Conservation (phyloP, 192 early-diverging fungal genomes). For the Backusella parvicylindrica region DNA sequence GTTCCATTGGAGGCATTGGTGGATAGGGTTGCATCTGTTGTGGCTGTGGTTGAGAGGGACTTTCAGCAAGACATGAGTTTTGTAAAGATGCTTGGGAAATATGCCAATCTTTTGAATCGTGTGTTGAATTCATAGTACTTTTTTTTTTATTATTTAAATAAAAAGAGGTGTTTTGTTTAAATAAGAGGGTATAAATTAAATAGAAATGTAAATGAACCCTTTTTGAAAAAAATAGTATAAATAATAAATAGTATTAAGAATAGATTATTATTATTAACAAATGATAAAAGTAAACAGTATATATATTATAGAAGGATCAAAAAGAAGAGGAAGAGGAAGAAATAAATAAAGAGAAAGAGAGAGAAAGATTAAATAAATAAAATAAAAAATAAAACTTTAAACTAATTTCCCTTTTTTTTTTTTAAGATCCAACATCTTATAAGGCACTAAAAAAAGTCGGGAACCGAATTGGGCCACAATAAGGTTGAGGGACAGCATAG, state of each 20-base stretch:
- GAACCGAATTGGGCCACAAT: conserved; percentile 4
- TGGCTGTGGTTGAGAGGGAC: conserved; percentile 8
- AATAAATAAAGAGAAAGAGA: conserved; percentile 12
- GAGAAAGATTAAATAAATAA: background rate
- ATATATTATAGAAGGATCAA: background rate
- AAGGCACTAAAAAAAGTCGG: conserved; percentile 7
- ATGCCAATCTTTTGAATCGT: conserved; percentile 19
- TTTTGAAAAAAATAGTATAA: background rate
- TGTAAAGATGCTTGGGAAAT: conserved; percentile 9
- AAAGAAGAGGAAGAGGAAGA: too few species aligned
- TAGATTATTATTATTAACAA: conserved; percentile 3
- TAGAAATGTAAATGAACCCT: conserved; percentile 3
- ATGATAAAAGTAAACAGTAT: background rate
- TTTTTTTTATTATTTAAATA: background rate
- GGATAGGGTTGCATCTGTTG: conserved; percentile 14
- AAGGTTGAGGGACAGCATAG: conserved; percentile 22
- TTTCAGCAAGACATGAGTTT: conserved; percentile 11
- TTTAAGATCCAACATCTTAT: conserved; percentile 12
- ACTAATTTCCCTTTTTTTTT: conserved; percentile 15
- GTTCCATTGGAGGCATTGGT: conserved; percentile 21
- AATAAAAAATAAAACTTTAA: conserved; percentile 10
- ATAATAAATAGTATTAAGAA: background rate
- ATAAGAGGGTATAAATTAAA: conserved; percentile 2
- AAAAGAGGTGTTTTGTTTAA: background rate
- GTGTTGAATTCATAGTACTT: conserved; percentile 20